Conservation (phyloP, 1,284 basidiomycete genomes). For the Leccinum colubrinum region DNA sequence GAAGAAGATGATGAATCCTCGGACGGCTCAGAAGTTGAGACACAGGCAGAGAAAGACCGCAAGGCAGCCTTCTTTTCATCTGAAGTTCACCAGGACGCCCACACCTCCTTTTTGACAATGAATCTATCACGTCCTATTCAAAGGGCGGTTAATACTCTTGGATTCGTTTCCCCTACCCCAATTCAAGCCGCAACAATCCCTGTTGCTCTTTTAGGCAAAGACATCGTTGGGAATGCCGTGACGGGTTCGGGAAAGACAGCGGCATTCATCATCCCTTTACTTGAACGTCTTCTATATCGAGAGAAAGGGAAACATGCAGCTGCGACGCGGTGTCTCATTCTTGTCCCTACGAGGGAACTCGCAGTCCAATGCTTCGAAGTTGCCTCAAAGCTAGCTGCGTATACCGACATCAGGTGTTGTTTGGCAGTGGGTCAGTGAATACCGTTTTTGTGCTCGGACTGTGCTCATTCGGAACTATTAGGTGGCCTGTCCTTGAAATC, state of each 20-base stretch:
- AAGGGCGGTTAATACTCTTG: slow-evolving; percentile 81
- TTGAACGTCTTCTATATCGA: slow-evolving; percentile 89
- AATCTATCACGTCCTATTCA: slow-evolving; percentile 88
- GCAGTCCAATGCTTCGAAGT: slow-evolving; percentile 95
- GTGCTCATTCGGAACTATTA: slow-evolving; percentile 31
- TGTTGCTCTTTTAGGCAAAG: slow-evolving; percentile 90
- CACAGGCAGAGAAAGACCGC: slow-evolving; percentile 45
- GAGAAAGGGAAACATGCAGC: slow-evolving; percentile 83
- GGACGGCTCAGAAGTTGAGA: slow-evolving; percentile 39
- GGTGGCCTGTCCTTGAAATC: slow-evolving; percentile 91
- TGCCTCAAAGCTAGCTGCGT: slow-evolving; percentile 79
- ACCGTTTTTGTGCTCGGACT: slow-evolving; percentile 7
- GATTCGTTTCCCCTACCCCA: slow-evolving; percentile 87
- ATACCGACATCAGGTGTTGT: slow-evolving; percentile 88
- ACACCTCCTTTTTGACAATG: slow-evolving; percentile 80
- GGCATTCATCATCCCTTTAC: slow-evolving; percentile 92
- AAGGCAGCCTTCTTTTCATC: slow-evolving; percentile 87
- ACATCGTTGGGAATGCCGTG: slow-evolving; percentile 92
- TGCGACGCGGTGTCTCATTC: slow-evolving; percentile 91
- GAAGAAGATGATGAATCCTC: slow-evolving; percentile 35
- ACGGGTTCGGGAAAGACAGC: slow-evolving; percentile 98
- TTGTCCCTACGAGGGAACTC: slow-evolving; percentile 92
- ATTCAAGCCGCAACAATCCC: slow-evolving; percentile 94
- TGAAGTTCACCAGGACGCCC: slow-evolving; percentile 46
- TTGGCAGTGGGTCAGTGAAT: slow-evolving; percentile 72